A percentile compares a stretch with the other conserved stretches of the same genome.
phyloP scores from a whole-genome alignment of 768 basidiomycete genomes.

The Suillus discolor region DNA sequence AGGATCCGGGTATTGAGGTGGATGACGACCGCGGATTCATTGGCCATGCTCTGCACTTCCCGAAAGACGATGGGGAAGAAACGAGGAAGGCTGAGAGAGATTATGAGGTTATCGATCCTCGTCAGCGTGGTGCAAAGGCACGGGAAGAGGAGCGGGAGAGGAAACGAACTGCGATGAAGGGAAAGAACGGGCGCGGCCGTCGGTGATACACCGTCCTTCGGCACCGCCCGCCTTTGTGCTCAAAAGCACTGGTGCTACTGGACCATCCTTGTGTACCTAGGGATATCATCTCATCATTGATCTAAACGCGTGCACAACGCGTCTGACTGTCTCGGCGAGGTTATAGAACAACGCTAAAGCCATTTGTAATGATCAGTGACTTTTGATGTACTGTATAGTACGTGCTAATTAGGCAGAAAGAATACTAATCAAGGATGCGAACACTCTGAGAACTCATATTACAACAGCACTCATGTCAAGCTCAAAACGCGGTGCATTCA shows the following conservation, averaged over 20 bases:
- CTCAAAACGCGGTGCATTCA: conserved; percentile 67
- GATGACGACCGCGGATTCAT: conserved; percentile 80
- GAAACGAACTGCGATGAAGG: conserved; percentile 40
- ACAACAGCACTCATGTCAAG: conserved; percentile 9
- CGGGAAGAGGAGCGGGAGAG: conserved; percentile 78
- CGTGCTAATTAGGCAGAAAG: too few relatives aligned
- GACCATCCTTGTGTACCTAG: not conserved
- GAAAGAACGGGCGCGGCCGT: conserved; percentile 24
- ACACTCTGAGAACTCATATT: not conserved
- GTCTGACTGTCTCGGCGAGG: not conserved
- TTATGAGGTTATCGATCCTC: conserved; percentile 88
- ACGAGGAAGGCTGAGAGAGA: conserved; percentile 77
- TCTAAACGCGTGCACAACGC: not conserved
- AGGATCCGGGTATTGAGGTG: conserved; percentile 67
- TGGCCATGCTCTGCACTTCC: conserved; percentile 70
- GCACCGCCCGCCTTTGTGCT: not conserved
- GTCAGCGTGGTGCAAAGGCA: conserved; percentile 70
- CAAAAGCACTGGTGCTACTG: not conserved
- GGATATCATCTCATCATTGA: not conserved
- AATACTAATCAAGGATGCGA: too few relatives aligned
- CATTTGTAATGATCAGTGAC: too few relatives aligned
- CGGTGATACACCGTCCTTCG: conserved; percentile 16
- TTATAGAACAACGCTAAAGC: too few relatives aligned
- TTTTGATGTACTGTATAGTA: too few relatives aligned
- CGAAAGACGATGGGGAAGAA: conserved; percentile 80